phyloP scores from a whole-genome alignment of 768 basidiomycete species.

The Rhodosporidiobolus sp. region DNA sequence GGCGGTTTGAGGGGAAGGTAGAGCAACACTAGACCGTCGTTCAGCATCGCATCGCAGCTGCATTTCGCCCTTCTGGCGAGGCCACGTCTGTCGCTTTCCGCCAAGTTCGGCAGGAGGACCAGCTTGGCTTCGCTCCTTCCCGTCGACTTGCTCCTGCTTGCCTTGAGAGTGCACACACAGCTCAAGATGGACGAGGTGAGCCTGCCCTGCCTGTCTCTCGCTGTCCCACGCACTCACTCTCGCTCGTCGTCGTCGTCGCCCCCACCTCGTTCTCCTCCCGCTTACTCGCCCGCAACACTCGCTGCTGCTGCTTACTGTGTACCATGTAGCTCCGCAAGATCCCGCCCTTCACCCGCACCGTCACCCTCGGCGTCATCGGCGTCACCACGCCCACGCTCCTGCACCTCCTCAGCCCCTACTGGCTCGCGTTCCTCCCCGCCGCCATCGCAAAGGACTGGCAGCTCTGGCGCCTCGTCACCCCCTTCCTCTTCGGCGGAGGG shows the following conservation, averaged over 20 bases:
- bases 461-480: conserved; percentile 57
- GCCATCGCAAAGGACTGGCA: conserved; percentile 54
- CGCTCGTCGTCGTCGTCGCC: not conserved
- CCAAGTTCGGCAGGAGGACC: no score
- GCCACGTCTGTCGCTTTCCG: no score
- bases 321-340: conserved; percentile 65
- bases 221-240: not conserved
- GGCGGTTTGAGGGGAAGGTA: no score
- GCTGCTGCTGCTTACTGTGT: not conserved
- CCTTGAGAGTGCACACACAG: no score
- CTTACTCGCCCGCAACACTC: not conserved
- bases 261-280: not conserved
- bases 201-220: not conserved
- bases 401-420: conserved; percentile 58
- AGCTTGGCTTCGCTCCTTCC: no score
- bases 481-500: conserved; percentile 68
- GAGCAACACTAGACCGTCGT: not conserved
- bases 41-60: not conserved
- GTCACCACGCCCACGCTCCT: conserved; percentile 62
- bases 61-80: not conserved
- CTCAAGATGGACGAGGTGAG: not conserved
- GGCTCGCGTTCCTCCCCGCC: conserved; percentile 57
- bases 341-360: conserved; percentile 73
- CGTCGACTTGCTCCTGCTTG: no score
- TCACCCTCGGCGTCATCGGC: conserved; percentile 61